Conservation (phyloP, 768 basidiomycete species). For the Phylloporus rhodoxanthus region DNA sequence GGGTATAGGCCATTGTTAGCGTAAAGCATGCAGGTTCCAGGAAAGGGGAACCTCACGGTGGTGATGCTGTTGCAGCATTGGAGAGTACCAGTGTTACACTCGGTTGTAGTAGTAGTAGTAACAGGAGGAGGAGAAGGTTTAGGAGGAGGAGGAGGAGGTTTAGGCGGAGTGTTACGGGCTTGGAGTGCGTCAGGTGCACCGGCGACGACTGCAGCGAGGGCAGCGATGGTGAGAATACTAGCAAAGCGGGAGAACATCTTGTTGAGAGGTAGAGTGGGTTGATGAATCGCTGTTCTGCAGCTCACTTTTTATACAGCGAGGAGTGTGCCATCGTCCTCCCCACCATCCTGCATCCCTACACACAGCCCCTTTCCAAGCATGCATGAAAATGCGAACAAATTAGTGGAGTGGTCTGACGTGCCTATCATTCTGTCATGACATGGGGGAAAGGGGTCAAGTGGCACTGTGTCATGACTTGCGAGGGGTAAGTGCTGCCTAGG, state of each 20-base stretch:
- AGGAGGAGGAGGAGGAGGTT: no score
- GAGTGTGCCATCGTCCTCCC: no score
- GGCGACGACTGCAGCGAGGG: slow-evolving; percentile 5
- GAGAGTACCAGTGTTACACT: slow-evolving; percentile 9
- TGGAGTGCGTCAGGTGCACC: not conserved
- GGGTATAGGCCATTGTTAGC: not conserved
- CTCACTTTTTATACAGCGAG: not conserved
- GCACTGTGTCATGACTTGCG: not conserved
- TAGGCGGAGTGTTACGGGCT: not conserved
- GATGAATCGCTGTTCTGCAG: not conserved
- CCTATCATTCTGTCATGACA: not conserved
- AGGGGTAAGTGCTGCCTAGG: not conserved
- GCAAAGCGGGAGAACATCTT: not conserved
- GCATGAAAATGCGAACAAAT: not conserved
- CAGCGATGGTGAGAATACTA: slow-evolving; percentile 8
- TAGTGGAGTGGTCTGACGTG: not conserved
- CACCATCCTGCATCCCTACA: no score
- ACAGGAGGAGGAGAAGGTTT: no score
- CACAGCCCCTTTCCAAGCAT: not conserved
- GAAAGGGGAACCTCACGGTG: no score
- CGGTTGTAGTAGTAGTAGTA: no score
- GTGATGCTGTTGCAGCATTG: slow-evolving; percentile 12
- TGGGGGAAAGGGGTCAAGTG: not conserved
- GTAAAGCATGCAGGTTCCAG: not conserved
- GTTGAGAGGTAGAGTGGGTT: not conserved